Evolutionary conservation across 192 early-diverging fungal genomes (phyloP).

Genomic region (Rhizophagus clarus): DNA sequence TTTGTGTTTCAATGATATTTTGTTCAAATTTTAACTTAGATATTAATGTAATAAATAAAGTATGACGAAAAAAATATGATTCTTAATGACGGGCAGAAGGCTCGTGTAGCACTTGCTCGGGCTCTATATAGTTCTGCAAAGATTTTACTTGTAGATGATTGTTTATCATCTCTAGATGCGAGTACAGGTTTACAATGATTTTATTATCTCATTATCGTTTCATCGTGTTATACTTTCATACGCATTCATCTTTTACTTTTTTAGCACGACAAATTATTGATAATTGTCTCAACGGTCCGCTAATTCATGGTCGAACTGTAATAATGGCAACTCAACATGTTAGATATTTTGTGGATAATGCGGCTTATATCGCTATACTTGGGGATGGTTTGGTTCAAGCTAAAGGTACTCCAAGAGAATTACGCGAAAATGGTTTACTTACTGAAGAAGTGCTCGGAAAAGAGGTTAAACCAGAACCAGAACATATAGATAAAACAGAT

Average conservation of each 20-base stretch:
- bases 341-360: slow-evolving; percentile 56
- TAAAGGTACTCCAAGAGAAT: slow-evolving; percentile 41
- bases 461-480: neutral
- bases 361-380: slow-evolving; percentile 58
- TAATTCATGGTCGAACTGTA: slow-evolving; percentile 77
- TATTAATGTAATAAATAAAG: neutral
- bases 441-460: slow-evolving; percentile 35
- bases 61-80: slow-evolving; percentile 83
- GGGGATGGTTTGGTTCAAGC: slow-evolving; percentile 44
- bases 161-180: slow-evolving; percentile 87
- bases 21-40: neutral
- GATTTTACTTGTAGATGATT: slow-evolving; percentile 82
- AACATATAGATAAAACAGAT: neutral
- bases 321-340: slow-evolving; percentile 90
- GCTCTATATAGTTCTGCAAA: slow-evolving; percentile 78
- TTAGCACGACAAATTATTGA: slow-evolving; percentile 81
- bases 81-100: slow-evolving; percentile 90
- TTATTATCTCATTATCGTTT: neutral
- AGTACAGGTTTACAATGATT: slow-evolving; percentile 41
- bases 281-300: slow-evolving; percentile 69
- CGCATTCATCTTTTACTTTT: slow-evolving; percentile 39
- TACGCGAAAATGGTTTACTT: slow-evolving; percentile 39
- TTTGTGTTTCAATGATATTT: neutral
- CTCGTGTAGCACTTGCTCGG: slow-evolving; percentile 81
- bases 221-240: neutral